These are phyloP conservation scores for Spinacia oleracea DNA, from an alignment of 179 eudicot genomes.

Conservation along the genomic window DNA sequence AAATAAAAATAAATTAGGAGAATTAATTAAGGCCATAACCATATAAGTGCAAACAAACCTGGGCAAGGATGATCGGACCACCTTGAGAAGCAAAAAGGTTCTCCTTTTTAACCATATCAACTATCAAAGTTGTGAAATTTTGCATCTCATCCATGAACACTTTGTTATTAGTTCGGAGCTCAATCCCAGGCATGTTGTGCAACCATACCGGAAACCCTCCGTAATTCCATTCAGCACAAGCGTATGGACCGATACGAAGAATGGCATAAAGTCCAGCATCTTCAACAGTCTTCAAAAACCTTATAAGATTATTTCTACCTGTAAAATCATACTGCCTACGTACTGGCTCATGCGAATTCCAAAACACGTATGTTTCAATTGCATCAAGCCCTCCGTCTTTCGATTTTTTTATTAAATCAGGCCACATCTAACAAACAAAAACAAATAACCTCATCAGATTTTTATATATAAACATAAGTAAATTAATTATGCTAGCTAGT, in stretches of 20 bases:
- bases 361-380: slow-evolving; percentile 42
- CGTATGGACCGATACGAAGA: slow-evolving; percentile 46
- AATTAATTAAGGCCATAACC: no score
- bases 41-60: no score
- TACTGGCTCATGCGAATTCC: slow-evolving; percentile 39
- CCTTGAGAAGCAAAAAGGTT: slow-evolving; percentile 46
- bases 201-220: slow-evolving; percentile 48
- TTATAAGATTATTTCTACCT: slow-evolving; percentile 31
- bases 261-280: slow-evolving; percentile 39
- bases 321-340: slow-evolving; percentile 46
- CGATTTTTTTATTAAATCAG: slow-evolving; percentile 35
- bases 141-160: slow-evolving; percentile 47
- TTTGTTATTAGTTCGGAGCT: slow-evolving; percentile 36
- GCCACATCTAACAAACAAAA: slow-evolving; percentile 43
- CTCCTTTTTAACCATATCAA: slow-evolving; percentile 37
- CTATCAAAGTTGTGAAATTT: slow-evolving; percentile 41
- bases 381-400: slow-evolving; percentile 45
- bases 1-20: no score
- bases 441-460: no score
- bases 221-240: slow-evolving; percentile 53
- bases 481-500: no score
- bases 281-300: slow-evolving; percentile 40
- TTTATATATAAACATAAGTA: no score
- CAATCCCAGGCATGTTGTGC: slow-evolving; percentile 42
- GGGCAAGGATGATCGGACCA: slow-evolving; percentile 41